phyloP scores from a whole-genome alignment of 257 asterid species.

The Ophiorrhiza pumila region DNA sequence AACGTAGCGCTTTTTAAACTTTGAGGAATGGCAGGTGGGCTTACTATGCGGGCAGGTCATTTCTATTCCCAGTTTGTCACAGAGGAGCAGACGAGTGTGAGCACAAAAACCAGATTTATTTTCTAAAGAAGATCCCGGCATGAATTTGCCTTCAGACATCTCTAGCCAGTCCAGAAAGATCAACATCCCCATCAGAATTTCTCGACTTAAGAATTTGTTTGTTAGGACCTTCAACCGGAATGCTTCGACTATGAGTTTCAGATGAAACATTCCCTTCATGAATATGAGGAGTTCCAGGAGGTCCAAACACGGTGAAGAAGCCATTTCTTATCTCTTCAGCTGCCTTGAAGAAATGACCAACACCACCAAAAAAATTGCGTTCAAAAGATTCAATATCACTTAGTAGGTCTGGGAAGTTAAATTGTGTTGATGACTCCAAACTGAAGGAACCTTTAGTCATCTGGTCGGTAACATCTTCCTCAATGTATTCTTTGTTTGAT shows the following conservation, averaged over 20 bases:
- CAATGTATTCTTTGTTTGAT: constrained; percentile 67
- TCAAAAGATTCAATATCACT: constrained; percentile 71
- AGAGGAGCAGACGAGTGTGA: neutral
- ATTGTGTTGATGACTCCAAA: constrained; percentile 31
- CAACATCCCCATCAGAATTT: constrained; percentile 49
- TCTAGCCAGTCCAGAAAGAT: constrained; percentile 54
- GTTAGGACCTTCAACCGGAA: constrained; percentile 38
- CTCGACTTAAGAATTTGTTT: constrained; percentile 23
- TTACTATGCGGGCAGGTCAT: neutral
- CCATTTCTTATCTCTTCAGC: constrained; percentile 59
- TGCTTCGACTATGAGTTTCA: constrained; percentile 28
- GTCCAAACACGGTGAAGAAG: constrained; percentile 46
- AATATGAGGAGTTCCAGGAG: constrained; percentile 27
- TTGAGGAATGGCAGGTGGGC: neutral
- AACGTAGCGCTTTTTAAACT: neutral
- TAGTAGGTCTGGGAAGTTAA: constrained; percentile 65
- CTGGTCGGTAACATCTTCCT: constrained; percentile 81
- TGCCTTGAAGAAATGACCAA: constrained; percentile 46
- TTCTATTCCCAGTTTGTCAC: neutral
- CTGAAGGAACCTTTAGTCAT: constrained; percentile 48
- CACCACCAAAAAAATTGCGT: constrained; percentile 43
- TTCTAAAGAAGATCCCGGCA: neutral
- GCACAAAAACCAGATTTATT: neutral
- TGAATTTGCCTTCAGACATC: constrained; percentile 47
- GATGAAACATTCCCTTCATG: constrained; percentile 23